Conservation (phyloP, 1,284 basidiomycete species). For the Coriolopsis trogii region DNA sequence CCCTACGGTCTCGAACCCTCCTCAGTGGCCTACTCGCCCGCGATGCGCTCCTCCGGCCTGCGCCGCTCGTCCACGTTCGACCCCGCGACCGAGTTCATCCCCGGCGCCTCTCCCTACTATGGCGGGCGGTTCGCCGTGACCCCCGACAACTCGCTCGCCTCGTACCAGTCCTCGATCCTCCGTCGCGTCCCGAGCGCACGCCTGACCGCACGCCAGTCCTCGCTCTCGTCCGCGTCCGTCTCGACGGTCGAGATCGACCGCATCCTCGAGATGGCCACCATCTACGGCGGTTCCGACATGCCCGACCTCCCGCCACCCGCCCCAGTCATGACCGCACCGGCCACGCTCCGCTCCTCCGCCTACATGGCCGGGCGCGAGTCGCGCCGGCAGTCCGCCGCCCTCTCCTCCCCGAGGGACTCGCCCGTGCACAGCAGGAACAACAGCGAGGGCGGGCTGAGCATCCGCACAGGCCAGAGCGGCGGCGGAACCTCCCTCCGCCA, state of each 20-base stretch:
- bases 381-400: constrained; percentile 13
- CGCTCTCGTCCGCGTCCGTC: constrained; percentile 21
- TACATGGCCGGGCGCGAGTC: constrained; percentile 28
- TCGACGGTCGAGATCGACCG: constrained; percentile 52
- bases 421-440: constrained; percentile 9
- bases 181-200: constrained; percentile 8
- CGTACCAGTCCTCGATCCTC: constrained; percentile 4
- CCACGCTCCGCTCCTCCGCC: constrained; percentile 25
- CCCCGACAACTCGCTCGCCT: constrained; percentile 22
- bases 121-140: constrained; percentile 18
- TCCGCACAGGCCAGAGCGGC: constrained; percentile 6
- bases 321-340: constrained; percentile 15
- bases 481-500: constrained; percentile 17
- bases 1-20: too few relatives aligned
- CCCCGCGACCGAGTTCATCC: constrained; percentile 7
- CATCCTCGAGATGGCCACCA: constrained; percentile 52
- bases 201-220: too few relatives aligned
- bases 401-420: constrained; percentile 4
- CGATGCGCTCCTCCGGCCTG: background rate
- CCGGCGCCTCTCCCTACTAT: constrained; percentile 20
- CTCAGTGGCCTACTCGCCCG: constrained; percentile 1
- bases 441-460: constrained; percentile 3
- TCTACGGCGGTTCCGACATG: constrained; percentile 30
- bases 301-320: constrained; percentile 22
- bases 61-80: constrained; percentile 16